These are phyloP conservation scores for Jamesozyma rosinii DNA, from an alignment of 805 yeast genomes.

Conservation along the genomic window DNA sequence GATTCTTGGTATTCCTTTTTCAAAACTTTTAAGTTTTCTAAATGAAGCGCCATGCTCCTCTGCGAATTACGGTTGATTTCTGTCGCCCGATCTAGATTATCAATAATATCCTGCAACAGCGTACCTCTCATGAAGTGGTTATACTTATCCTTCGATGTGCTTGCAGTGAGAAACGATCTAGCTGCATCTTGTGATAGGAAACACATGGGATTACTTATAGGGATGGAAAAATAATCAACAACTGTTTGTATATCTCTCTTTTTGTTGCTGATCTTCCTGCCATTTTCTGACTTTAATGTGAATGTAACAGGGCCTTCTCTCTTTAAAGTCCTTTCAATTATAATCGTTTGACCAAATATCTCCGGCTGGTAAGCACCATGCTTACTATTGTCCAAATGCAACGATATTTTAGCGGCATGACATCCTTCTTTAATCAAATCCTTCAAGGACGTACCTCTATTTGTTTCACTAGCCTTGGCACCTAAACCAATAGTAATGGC, in stretches of 20 bases:
- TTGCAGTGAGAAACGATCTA: slow-evolving; percentile 72
- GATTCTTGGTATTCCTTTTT: slow-evolving; percentile 38
- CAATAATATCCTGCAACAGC: slow-evolving; percentile 54
- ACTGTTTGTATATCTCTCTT: slow-evolving; percentile 60
- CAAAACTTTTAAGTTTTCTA: slow-evolving; percentile 33
- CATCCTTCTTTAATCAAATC: slow-evolving; percentile 72
- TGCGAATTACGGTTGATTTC: slow-evolving; percentile 32
- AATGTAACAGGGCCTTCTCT: slow-evolving; percentile 47
- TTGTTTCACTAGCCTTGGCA: slow-evolving; percentile 78
- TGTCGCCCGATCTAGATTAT: slow-evolving; percentile 39
- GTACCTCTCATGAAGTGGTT: slow-evolving; percentile 75
- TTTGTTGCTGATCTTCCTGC: slow-evolving; percentile 48
- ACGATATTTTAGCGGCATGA: slow-evolving; percentile 53
- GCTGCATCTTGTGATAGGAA: slow-evolving; percentile 92
- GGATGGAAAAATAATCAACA: slow-evolving; percentile 60
- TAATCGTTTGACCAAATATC: slow-evolving; percentile 58
- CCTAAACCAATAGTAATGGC: slow-evolving; percentile 85
- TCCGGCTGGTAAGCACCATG: slow-evolving; percentile 55
- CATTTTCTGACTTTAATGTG: slow-evolving; percentile 42
- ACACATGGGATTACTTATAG: slow-evolving; percentile 84
- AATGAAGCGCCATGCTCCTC: slow-evolving; percentile 33
- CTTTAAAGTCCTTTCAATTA: slow-evolving; percentile 57
- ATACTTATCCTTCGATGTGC: slow-evolving; percentile 65
- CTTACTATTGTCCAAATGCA: slow-evolving; percentile 58
- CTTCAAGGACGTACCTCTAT: slow-evolving; percentile 66